Base-by-base conservation (phyloP, 1,139 yeast genomes). In the Candida glucosophila region DNA sequence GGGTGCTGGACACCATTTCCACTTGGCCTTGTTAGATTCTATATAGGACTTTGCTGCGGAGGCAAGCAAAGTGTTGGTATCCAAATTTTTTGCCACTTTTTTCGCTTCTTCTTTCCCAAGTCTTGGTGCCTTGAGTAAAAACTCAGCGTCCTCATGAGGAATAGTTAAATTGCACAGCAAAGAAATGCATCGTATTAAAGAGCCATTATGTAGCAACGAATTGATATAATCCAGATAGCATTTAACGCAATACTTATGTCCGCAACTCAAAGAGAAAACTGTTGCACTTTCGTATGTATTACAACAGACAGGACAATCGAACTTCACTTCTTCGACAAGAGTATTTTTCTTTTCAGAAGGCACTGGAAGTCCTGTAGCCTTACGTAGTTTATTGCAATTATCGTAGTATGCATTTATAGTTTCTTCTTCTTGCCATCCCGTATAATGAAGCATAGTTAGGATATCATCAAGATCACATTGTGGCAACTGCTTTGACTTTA, bases 1-100 rank as follows among this genome's bases (percentile, higher is more conserved):
- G 0, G 94, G 80, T 1, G 81, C 78, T 0, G 96, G 96, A 49
- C 98, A 90, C 80, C 90, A 78, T 37, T 68, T 69, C 39, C 65
- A 67, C 20, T 56, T 58, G 21, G 61, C 60, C 32, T 67, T 67
- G 29, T 67, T 63, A 2, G 50, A 38, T 22, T 70, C 72, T 12
- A 83, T 70, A 38, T 62, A 75, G 10, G 58, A 51, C 31, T 66
- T 70, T 3, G 77, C 64, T 16, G 51, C 43, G 6, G 49, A 34
- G 7, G 37, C 38, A 15, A 53, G 35, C 17, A 52, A 47, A 6
- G 43, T 25, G 29, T 44, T 46, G 2, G 28, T 22, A 5, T 25
- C 31, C 24, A 35, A 17, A 6, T 7, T 5, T 9, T 11, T 8
- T 9, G 12, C 6, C 7, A 7, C 20, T 6, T 9, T 9, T 6